These are phyloP conservation scores for Leccinum subtestaceum DNA, from an alignment of 768 basidiomycete species.

Conservation along the genomic window DNA sequence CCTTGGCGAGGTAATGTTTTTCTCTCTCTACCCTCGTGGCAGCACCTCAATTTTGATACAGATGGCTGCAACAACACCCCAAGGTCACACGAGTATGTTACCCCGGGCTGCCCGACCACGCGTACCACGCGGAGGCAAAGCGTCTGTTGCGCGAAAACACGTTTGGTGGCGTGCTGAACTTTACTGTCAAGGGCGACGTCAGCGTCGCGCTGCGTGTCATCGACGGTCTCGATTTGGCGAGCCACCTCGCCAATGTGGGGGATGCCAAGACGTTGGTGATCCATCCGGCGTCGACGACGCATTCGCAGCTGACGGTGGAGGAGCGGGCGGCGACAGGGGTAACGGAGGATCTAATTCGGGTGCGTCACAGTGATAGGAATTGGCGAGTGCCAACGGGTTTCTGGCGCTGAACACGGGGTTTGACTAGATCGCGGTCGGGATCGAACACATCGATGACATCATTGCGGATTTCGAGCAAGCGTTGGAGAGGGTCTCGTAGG, in stretches of 20 bases:
- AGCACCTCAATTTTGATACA: neutral
- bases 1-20: conserved; percentile 48
- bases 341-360: conserved; percentile 72
- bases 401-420: neutral
- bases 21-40: neutral
- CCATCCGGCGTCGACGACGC: conserved; percentile 76
- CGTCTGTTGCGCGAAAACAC: conserved; percentile 2
- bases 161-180: conserved; percentile 18
- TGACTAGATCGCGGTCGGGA: conserved; percentile 15
- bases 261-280: conserved; percentile 82
- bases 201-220: conserved; percentile 31
- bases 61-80: conserved; percentile 13
- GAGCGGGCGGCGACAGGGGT: conserved; percentile 70
- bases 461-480: conserved; percentile 16
- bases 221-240: conserved; percentile 38
- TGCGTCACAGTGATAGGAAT: conserved; percentile 19
- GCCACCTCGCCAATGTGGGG: conserved; percentile 39
- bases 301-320: conserved; percentile 59
- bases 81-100: conserved; percentile 19
- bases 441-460: conserved; percentile 19
- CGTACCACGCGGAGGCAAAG: conserved; percentile 13
- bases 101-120: conserved; percentile 10
- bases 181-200: conserved; percentile 5
- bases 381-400: neutral
- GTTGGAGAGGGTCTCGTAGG: neutral